phyloP scores from a whole-genome alignment of 116 monocot species.

The Cymodocea nodosa region DNA sequence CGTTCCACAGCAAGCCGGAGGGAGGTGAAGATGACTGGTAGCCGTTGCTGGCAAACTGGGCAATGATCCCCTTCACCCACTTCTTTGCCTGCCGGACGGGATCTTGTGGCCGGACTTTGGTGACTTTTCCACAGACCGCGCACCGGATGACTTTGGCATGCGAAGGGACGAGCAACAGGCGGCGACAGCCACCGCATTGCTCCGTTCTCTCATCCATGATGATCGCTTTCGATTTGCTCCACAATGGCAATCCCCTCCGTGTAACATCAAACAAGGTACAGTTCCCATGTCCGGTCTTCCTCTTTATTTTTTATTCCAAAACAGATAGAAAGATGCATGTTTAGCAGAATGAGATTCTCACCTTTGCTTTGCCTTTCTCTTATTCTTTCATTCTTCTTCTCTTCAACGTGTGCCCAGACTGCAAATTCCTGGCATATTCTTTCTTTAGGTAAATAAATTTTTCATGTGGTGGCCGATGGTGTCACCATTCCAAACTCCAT shows the following conservation, averaged over 20 bases:
- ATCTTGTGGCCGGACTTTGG: background rate
- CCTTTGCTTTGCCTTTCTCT: slow-evolving; percentile 1
- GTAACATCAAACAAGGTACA: background rate
- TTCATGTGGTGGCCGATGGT: no score
- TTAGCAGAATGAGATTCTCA: slow-evolving; percentile 4
- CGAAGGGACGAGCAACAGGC: background rate
- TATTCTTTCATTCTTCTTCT: background rate
- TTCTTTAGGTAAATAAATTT: background rate
- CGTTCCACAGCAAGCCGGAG: background rate
- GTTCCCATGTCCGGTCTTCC: background rate
- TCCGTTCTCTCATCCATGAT: slow-evolving; percentile 19
- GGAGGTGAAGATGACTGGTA: background rate
- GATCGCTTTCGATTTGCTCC: background rate
- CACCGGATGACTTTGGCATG: slow-evolving; percentile 11
- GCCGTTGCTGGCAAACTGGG: background rate
- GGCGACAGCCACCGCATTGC: slow-evolving; percentile 15
- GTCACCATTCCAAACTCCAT: no score
- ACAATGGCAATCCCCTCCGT: background rate
- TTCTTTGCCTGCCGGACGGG: slow-evolving; percentile 4
- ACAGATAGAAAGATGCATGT: background rate
- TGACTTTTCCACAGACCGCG: slow-evolving; percentile 10
- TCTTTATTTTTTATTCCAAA: slow-evolving; percentile 1
- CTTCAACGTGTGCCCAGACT: background rate
- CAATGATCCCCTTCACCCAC: slow-evolving; percentile 14
- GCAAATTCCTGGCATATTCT: background rate